Evolutionary conservation across 2,329 filamentous ascomycete genomes (phyloP), one percentile per base, ranked within the genome.

Genomic region (Elsinoe necatrix): DNA sequence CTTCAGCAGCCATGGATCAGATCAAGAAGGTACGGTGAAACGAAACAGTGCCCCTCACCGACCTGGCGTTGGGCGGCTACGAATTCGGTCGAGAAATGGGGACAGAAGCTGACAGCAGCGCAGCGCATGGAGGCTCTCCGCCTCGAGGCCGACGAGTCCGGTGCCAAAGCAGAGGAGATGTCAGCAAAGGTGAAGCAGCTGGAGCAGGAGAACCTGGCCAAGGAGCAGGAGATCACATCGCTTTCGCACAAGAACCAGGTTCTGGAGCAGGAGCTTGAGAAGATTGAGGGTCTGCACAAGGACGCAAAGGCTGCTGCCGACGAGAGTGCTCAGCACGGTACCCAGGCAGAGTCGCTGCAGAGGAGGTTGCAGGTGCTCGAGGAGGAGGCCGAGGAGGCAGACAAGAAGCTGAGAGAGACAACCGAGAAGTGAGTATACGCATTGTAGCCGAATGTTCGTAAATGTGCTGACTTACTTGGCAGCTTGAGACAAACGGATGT

Each of bases 401-500:
- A 97, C 76, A 93, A 91, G 85, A 95, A 89, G 63, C 81, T 97
- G 71, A 87, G 92, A 71, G 93, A 97, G 79, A 87, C 90, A 69
- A 97, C 95, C 76, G 93, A 98, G 78, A 97, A 96, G 93, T 98
- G 85, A 88, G 78, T 55, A 55, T 55, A 35, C 59, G 18, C 25
- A 11, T 6, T 16, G 59, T 45, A 29, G 9, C 27, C 4, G 27
- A 62, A 43, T 56, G 23, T 31, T 34, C 35, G 8, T 39, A 7
- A 6, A 12, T n/a, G 29, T 31, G n/a, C 48, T 63, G 54, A 57
- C 60, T 43, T 57, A 59, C 11, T 8, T 20, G 20, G 63, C 66
- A 98, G 93, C 79, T 89, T 97, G 71, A 91, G 93, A 73, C 91
- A 95, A 79, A 96, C 93, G 77, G 93, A 98, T 73, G 90, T 97